phyloP scores from a whole-genome alignment of 306 rosid genomes.

The Lathyrus tuberosus region DNA sequence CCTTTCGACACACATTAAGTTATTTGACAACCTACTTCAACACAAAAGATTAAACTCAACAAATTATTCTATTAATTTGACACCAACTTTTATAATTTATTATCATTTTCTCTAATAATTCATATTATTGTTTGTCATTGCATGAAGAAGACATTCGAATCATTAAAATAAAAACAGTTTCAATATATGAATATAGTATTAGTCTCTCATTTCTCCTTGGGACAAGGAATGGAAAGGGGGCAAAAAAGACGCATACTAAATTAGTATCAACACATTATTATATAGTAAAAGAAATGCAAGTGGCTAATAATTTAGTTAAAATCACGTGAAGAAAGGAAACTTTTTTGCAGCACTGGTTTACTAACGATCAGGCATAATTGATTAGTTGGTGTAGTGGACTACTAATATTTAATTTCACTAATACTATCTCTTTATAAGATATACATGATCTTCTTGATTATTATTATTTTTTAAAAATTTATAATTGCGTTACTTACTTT shows the following conservation, averaged over 20 bases:
- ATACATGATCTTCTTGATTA: not conserved
- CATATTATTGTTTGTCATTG: too few species aligned
- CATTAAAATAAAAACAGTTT: too few species aligned
- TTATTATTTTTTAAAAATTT: too few species aligned
- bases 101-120: too few species aligned
- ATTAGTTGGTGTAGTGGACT: conserved; percentile 35
- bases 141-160: too few species aligned
- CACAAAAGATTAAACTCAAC: too few species aligned
- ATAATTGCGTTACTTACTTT: too few species aligned
- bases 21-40: too few species aligned
- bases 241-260: not conserved
- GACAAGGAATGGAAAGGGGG: not conserved
- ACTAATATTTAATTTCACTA: conserved; percentile 18
- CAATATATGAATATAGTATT: not conserved
- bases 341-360: conserved; percentile 2
- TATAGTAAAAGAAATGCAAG: conserved; percentile 1
- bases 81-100: too few species aligned
- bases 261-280: not conserved
- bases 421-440: not conserved
- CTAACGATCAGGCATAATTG: conserved; percentile 34
- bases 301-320: conserved; percentile 23
- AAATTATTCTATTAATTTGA: too few species aligned
- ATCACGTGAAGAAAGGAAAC: conserved; percentile 45
- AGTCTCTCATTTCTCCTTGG: not conserved
- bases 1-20: too few species aligned